Conservation (phyloP, 164 flowering plant genomes). For the Vitis cinerea region DNA sequence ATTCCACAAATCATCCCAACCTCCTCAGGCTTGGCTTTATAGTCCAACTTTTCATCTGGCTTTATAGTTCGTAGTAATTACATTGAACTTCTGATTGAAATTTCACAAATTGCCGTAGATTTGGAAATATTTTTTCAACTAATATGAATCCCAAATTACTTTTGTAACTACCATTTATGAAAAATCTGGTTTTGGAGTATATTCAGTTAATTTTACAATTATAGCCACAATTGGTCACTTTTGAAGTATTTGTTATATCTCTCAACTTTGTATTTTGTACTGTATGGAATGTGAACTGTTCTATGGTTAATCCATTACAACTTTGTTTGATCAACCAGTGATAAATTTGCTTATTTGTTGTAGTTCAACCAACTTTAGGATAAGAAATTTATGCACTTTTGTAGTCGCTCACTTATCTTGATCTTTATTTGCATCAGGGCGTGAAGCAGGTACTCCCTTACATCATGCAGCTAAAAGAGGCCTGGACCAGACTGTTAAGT, state of each 20-base stretch:
- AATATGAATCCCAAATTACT: too few species aligned
- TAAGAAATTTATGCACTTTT: not conserved
- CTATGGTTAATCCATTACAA: not conserved
- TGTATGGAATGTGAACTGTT: not conserved
- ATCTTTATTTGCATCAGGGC: constrained; percentile 3
- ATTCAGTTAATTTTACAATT: too few species aligned
- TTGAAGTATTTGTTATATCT: not conserved
- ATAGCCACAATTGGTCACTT: not conserved
- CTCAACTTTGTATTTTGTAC: not conserved
- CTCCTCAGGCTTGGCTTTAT: not conserved
- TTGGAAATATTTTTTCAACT: too few species aligned
- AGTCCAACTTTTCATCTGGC: not conserved
- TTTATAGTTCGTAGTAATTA: too few species aligned
- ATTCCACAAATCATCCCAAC: too few species aligned
- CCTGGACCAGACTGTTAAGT: constrained; percentile 15
- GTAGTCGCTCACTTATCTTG: too few species aligned
- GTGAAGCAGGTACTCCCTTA: constrained; percentile 19
- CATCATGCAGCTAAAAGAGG: constrained; percentile 26
- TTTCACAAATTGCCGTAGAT: too few species aligned
- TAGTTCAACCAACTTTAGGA: not conserved
- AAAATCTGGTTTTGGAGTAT: too few species aligned
- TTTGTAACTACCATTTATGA: too few species aligned
- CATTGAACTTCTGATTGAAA: too few species aligned
- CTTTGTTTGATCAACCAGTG: not conserved
- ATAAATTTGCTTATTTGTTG: not conserved